phyloP scores from a whole-genome alignment of 306 rosid species.

The Gillenia trifoliata region DNA sequence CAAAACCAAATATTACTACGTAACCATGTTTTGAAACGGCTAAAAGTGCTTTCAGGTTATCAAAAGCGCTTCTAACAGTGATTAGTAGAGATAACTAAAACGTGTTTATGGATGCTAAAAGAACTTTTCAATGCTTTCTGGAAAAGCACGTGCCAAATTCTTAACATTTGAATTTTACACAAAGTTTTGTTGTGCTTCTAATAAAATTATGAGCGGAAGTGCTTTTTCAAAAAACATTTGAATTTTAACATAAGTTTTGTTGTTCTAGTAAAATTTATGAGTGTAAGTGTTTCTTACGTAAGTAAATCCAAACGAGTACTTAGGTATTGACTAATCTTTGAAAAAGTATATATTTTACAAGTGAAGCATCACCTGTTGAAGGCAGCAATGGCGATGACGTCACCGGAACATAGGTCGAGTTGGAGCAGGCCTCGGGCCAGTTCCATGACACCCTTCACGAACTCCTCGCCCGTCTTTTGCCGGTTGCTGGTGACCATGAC shows the following conservation, averaged over 20 bases:
- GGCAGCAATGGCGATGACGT: constrained; percentile 75
- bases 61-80: too few relatives aligned
- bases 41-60: too few relatives aligned
- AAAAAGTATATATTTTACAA: not conserved
- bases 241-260: too few relatives aligned
- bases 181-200: not conserved
- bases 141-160: not conserved
- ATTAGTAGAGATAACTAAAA: too few relatives aligned
- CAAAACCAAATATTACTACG: not conserved
- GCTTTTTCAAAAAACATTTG: too few relatives aligned
- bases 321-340: not conserved
- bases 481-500: constrained; percentile 43
- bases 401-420: constrained; percentile 54
- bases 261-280: too few relatives aligned
- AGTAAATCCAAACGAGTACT: not conserved
- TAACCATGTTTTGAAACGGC: not conserved
- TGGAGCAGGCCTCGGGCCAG: constrained; percentile 54
- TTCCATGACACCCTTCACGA: constrained; percentile 48
- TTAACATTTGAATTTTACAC: too few relatives aligned
- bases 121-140: too few relatives aligned
- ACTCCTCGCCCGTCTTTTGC: constrained; percentile 44
- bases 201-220: not conserved
- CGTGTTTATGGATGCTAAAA: too few relatives aligned
- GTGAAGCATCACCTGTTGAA: constrained; percentile 45
- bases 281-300: too few relatives aligned